Evolutionary conservation across 2,329 filamentous ascomycete species (phyloP), one percentile per base, ranked within the genome.

Genomic region (Penicillium sp.): DNA sequence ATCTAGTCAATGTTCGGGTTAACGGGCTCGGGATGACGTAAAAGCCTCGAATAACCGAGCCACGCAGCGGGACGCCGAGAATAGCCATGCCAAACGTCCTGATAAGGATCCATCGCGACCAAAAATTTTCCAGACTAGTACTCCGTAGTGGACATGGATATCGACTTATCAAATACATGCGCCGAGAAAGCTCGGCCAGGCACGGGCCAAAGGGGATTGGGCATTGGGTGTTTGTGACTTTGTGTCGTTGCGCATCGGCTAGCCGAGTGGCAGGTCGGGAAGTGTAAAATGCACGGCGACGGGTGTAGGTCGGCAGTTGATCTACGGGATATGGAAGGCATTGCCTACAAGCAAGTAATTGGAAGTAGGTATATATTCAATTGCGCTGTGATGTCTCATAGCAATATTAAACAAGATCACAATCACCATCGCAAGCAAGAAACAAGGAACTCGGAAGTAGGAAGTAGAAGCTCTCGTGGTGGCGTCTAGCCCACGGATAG

Each of bases 11-110:
- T 20, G 45, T 38, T 31, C 34, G 11, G 38, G 35, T 34, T 17
- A 1, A 20, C 15, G 15, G 8, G 37, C n/a, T 12, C 25, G 25
- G 52, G 7, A 47, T 63, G 58, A 63, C 60, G 60, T 60, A 49
- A 60, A 58, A 37, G 39, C 60, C 60, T 60, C 20, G 54, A 60
- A 62, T 62, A 62, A 60, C 60, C 60, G 60, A 62, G 54, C 50
- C 3, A n/a, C 31, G 47, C 43, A 48, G 39, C 34, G 43, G 39
- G 22, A 39, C 25, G 49, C 60, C 60, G 57, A 62, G 41, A 48
- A 55, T 62, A 60, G 4, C 60, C 60, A 57, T 42, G 15, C 11
- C n/a, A 12, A 35, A 22, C 14, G 49, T 28, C 34, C 22, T 54
- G 54, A 54, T 54, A 54, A 58, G 7, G 51, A 14, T 45, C 52